Evolutionary conservation across 2,329 filamentous ascomycete genomes (phyloP), one percentile per base, ranked within the genome.

Genomic region (Colletotrichum tabaci): DNA sequence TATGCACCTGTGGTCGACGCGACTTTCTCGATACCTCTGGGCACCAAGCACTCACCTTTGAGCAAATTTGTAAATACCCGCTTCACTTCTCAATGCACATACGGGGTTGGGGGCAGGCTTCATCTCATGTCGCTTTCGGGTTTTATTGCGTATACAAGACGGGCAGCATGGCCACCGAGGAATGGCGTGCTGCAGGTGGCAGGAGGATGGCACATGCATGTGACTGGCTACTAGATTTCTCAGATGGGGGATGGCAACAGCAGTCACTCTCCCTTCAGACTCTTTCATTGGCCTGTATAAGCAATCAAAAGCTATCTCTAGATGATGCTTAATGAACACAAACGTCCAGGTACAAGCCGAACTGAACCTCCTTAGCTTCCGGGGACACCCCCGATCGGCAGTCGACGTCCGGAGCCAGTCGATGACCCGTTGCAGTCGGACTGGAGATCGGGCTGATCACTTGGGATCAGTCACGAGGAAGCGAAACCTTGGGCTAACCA

Each of bases 1-100:
- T 55, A 68, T 46, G 65, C 40, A 60, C 35, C 47, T 44, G 69
- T 68, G 58, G 53, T 58, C 38, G 60, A 46, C 47, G 50, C 40
- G 65, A 68, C 38, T 53, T 66, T 71, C 69, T 71, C 57, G 69
- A 71, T 71, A 71, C 69, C 69, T 71, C 67, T 68, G 53, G 69
- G 65, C 46, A 53, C 61, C 53, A 66, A 40, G 46, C 60, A 58
- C 57, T 53, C 66, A 58, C 57, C 30, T 71, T 53, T 64, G 40
- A 68, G 65, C 68, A 68, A 46, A 53, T 44, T 21, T 71, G 69
- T 71, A 68, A 63, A 71, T 71, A 71, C 65, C 65, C 58, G 38
- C 46, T 71, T 69, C 65, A 47, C 58, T 71, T 68, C 58, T 35
- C 38, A 42, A 69, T 60, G 61, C 61, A 63, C 66, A 55, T 55